phyloP scores from a whole-genome alignment of 176 grass and related monocot species.

The Oryza longistaminata region DNA sequence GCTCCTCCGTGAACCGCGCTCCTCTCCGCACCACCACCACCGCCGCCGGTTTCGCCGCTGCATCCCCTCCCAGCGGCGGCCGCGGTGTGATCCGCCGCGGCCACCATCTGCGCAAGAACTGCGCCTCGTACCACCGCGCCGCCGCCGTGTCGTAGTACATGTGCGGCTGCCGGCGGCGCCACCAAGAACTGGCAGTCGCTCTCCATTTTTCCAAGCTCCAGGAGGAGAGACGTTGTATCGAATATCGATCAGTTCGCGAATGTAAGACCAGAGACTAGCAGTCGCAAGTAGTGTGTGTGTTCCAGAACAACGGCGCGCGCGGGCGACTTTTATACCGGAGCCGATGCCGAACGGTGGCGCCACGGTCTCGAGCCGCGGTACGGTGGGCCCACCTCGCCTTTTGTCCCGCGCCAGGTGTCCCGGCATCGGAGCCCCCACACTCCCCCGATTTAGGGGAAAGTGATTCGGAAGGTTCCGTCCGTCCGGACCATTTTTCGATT shows the following conservation, averaged over 20 bases:
- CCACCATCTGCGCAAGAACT: slow-evolving; percentile 8
- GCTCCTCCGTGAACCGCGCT: slow-evolving; percentile 93
- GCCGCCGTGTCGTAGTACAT: not conserved
- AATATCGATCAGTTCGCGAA: not conserved
- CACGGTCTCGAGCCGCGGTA: no score
- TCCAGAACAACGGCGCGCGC: not conserved
- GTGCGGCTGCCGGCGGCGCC: not conserved
- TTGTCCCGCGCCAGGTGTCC: slow-evolving; percentile 27
- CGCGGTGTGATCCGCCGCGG: not conserved
- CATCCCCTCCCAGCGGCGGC: not conserved
- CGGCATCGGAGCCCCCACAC: not conserved
- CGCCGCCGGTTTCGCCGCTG: not conserved
- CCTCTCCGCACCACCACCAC: slow-evolving; percentile 13
- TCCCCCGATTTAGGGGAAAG: no score
- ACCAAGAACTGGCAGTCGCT: slow-evolving; percentile 28
- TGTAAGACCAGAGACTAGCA: not conserved
- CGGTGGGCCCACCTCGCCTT: not conserved
- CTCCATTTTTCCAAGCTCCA: slow-evolving; percentile 29
- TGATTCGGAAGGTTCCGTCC: no score
- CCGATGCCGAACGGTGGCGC: slow-evolving; percentile 15
- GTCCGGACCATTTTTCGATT: no score
- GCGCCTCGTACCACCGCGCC: slow-evolving; percentile 6
- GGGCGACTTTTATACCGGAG: slow-evolving; percentile 16
- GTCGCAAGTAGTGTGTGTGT: not conserved
- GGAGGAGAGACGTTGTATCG: not conserved